Evolutionary conservation across 805 yeast species (phyloP), one percentile per base, ranked within the genome.

Genomic region (Millerago galiae): DNA sequence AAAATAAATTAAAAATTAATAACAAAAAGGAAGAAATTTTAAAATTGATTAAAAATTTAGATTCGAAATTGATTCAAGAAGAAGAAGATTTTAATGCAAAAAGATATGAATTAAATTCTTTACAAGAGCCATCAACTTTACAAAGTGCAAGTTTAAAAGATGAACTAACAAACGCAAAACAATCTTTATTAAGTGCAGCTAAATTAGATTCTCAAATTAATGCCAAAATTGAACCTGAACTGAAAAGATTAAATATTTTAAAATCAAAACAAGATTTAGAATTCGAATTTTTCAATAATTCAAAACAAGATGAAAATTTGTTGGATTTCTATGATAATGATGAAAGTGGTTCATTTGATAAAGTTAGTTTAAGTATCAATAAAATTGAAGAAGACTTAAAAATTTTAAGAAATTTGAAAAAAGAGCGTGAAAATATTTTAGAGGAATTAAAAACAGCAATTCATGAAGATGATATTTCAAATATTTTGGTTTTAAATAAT

Each of bases 381-480:
- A 58, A 61, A 17, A 67, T 87, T 3, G 85, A 81, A 43, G 68
- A 73, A n/a, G 59, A 71, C 14, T 65, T 83, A 35, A 76, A 75
- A 37, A 81, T 80, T 43, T 68, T 91, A 54, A 75, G 75, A 44
- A 68, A 75, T 35, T 58, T 88, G 44, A 79, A 79, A 52, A 66
- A 73, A 27, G 93, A 85, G 58, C 77, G 95, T 36, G 59, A 66
- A 6, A 68, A 77, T 31, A 70, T 82, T 2, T 66, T 85, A 29
- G 70, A 70, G 2, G 86, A 80, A 38, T 68, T 91, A 54, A 88
- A 88, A 55, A 71, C 68, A 7, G 74, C 75, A 37, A 79, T 85
- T 28, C 93, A 81, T 53, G 70, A 72, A 12, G 98, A 91, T 62
- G 97, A 91, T 57, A 87, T 89, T 38, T 82, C 95, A 0, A 80